These are phyloP conservation scores for Eutrema japonicum DNA, from an alignment of 345 rosid genomes.

Conservation along the genomic window DNA sequence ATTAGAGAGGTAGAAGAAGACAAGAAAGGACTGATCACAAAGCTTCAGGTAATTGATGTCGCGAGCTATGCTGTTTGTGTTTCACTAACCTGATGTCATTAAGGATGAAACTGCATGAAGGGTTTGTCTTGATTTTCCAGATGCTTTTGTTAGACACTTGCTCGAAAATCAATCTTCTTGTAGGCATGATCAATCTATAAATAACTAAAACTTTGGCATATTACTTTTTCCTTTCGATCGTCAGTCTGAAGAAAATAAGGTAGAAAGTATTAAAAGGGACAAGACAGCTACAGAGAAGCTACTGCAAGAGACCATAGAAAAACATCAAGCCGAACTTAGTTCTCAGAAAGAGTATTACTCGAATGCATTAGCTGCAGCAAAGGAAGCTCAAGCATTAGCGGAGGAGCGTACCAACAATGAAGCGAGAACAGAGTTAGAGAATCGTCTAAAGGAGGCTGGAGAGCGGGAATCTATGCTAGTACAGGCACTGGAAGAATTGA, in stretches of 20 bases:
- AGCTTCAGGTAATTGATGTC: slow-evolving; percentile 83
- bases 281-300: slow-evolving; percentile 89
- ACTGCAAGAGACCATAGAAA: slow-evolving; percentile 96
- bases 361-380: slow-evolving; percentile 84
- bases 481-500: slow-evolving; percentile 88
- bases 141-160: slow-evolving; percentile 25
- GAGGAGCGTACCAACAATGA: slow-evolving; percentile 90
- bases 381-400: slow-evolving; percentile 93
- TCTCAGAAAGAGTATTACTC: slow-evolving; percentile 83
- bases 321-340: slow-evolving; percentile 85
- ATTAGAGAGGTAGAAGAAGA: slow-evolving; percentile 96
- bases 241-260: slow-evolving; percentile 97
- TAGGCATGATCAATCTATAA: slow-evolving; percentile 24
- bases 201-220: slow-evolving; percentile 12
- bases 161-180: slow-evolving; percentile 13
- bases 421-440: slow-evolving; percentile 89
- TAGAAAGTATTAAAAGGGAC: slow-evolving; percentile 88
- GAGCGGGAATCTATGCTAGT: slow-evolving; percentile 96
- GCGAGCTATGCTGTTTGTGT: slow-evolving; percentile 8
- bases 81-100: neutral
- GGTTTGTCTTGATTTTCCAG: slow-evolving; percentile 21
- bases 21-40: slow-evolving; percentile 89
- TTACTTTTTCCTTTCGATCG: slow-evolving; percentile 30
- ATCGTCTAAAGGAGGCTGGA: slow-evolving; percentile 84
- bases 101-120: slow-evolving; percentile 25